Evolutionary conservation across 345 rosid genomes (phyloP).

Genomic region (Erodium maritimum): DNA sequence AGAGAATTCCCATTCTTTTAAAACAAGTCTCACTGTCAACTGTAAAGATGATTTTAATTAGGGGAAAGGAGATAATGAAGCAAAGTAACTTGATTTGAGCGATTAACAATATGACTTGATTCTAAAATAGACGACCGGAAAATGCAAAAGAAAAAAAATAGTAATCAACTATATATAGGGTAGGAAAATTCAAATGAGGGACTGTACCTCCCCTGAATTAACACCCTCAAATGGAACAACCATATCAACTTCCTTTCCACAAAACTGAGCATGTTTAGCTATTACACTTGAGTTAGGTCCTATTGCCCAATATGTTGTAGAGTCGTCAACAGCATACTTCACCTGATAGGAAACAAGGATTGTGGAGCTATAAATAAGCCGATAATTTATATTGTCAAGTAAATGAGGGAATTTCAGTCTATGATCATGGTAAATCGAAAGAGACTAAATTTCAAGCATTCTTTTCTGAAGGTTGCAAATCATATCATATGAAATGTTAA

Average conservation of each 20-base stretch:
- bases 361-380: background rate
- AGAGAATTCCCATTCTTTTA: slow-evolving; percentile 96
- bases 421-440: too few relatives aligned
- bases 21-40: slow-evolving; percentile 64
- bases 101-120: background rate
- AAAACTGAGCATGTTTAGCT: slow-evolving; percentile 61
- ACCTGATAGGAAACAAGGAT: slow-evolving; percentile 23
- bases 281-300: slow-evolving; percentile 65
- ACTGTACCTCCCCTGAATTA: slow-evolving; percentile 60
- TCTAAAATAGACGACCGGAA: too few relatives aligned
- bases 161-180: too few relatives aligned
- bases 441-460: background rate
- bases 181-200: background rate
- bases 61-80: background rate
- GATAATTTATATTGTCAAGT: background rate
- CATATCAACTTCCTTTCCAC: slow-evolving; percentile 82
- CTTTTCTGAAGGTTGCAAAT: background rate
- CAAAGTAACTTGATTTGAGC: background rate
- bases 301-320: slow-evolving; percentile 83
- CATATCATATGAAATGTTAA: too few relatives aligned
- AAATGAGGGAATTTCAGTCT: background rate
- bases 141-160: too few relatives aligned
- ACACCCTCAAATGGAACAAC: slow-evolving; percentile 85
- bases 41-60: slow-evolving; percentile 16
- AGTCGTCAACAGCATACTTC: slow-evolving; percentile 74